Evolutionary conservation across 306 rosid genomes (phyloP).

Genomic region (Hylodesmum podocarpum): DNA sequence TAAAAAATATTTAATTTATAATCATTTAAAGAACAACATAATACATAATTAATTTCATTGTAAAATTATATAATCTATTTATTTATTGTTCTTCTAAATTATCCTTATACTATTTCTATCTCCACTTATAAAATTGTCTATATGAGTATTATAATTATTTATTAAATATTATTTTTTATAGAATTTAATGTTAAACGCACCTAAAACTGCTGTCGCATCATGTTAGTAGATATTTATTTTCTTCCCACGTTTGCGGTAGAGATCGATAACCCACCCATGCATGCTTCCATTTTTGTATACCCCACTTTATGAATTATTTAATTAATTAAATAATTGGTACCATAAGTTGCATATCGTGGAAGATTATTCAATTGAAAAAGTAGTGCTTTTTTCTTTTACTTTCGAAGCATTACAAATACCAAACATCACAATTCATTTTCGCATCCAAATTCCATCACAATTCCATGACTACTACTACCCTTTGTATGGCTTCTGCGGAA

Average conservation of each 20-base stretch:
- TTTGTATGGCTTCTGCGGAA: not conserved
- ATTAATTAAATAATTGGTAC: not conserved
- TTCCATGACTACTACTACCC: not conserved
- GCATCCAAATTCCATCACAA: too few relatives aligned
- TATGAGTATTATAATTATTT: too few relatives aligned
- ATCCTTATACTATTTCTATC: too few relatives aligned
- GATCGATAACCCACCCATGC: slow-evolving; percentile 4
- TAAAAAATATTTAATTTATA: too few relatives aligned
- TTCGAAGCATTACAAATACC: not conserved
- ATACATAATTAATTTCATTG: too few relatives aligned
- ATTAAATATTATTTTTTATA: too few relatives aligned
- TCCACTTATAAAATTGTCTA: too few relatives aligned
- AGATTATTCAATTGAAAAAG: not conserved
- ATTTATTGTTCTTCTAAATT: too few relatives aligned
- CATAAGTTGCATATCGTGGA: not conserved
- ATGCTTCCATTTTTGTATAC: not conserved
- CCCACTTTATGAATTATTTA: not conserved
- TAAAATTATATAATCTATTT: too few relatives aligned
- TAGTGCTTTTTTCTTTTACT: not conserved
- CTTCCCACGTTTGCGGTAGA: not conserved
- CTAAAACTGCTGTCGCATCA: not conserved
- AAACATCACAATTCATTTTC: not conserved
- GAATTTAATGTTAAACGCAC: too few relatives aligned
- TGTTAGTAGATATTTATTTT: not conserved
- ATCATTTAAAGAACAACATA: too few relatives aligned